Conservation (phyloP, 2,329 filamentous ascomycete species). For the Aspergillus sp. region DNA sequence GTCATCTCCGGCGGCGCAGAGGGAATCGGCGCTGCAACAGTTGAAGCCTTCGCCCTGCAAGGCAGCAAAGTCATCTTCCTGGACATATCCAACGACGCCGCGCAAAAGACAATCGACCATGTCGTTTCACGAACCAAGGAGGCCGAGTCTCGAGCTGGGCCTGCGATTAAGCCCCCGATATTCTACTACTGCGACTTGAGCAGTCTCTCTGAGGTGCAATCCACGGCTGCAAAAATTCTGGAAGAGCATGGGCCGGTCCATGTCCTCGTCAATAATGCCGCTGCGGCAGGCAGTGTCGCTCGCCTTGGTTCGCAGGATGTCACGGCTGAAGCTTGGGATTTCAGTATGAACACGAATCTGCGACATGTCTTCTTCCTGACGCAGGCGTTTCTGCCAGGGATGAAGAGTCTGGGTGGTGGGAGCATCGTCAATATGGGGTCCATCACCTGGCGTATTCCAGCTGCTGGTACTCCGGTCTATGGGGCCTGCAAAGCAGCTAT, state of each 20-base stretch:
- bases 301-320: conserved; percentile 25
- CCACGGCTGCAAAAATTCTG: conserved; percentile 34
- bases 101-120: conserved; percentile 18
- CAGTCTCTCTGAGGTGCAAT: conserved; percentile 27
- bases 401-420: conserved; percentile 30
- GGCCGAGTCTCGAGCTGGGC: not conserved
- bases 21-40: conserved; percentile 46
- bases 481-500: conserved; percentile 42
- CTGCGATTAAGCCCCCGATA: conserved; percentile 25
- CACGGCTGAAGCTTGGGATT: conserved; percentile 45
- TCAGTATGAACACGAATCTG: conserved; percentile 47
- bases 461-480: conserved; percentile 34
- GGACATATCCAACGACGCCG: conserved; percentile 39
- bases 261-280: conserved; percentile 42
- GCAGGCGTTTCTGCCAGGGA: conserved; percentile 38
- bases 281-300: conserved; percentile 15
- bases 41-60: conserved; percentile 47
- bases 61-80: conserved; percentile 49
- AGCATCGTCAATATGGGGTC: conserved; percentile 46
- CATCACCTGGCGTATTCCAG: conserved; percentile 41
- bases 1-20: conserved; percentile 50
- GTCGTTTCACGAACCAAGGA: not conserved
- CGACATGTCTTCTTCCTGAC: conserved; percentile 48
- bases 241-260: conserved; percentile 26
- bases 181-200: conserved; percentile 48